Evolutionary conservation across 176 grass and related monocot species (phyloP), one percentile per base, ranked within the genome.

Genomic region (Leersia perrieri): DNA sequence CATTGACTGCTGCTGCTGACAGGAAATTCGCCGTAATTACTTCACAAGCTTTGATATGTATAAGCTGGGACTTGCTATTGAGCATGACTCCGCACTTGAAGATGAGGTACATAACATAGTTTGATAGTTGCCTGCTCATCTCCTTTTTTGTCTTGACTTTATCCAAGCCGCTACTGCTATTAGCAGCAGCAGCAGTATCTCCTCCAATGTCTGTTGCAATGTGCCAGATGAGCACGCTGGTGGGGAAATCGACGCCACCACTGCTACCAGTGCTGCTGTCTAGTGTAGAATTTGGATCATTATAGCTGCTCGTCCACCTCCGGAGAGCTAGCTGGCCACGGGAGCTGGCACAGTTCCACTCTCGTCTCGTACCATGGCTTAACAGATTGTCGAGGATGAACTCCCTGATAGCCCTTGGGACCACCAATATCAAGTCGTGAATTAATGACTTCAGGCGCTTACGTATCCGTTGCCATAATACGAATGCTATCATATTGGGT

Each of bases 331-430:
- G 12, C 18, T 60, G 51, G 0, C 73, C 73, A 9, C 13, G 51
- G 7, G 13, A 61, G 26, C 58, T 29, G 2, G 73, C 13, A 27
- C 27, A 0, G 26, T 29, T 39, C 23, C 36, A 76, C 0, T 70
- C 0, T 7, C 1, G 16, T 0, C 0, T 39, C 1, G 0, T 29
- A 1, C 67, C 83, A 0, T 7, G 11, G 0, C 0, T 0, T 16
- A 85, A 1, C 57, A 85, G 1, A 1, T 31, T 64, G 11, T 18
- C 9, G 15, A 85, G 32, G 18, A 85, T 3, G 41, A 79, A 36
- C 18, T 23, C 23, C 26, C 53, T 72, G 74, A 85, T 2, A 2
- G 15, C 32, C 65, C 11, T 38, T 85, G 58, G 0, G 83, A 79
- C 68, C 75, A 85, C 7, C 28, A 41, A 38, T 0, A n/a, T n/a